Evolutionary conservation across 2,329 filamentous ascomycete species (phyloP).

Genomic region (Chaetomium sp.): DNA sequence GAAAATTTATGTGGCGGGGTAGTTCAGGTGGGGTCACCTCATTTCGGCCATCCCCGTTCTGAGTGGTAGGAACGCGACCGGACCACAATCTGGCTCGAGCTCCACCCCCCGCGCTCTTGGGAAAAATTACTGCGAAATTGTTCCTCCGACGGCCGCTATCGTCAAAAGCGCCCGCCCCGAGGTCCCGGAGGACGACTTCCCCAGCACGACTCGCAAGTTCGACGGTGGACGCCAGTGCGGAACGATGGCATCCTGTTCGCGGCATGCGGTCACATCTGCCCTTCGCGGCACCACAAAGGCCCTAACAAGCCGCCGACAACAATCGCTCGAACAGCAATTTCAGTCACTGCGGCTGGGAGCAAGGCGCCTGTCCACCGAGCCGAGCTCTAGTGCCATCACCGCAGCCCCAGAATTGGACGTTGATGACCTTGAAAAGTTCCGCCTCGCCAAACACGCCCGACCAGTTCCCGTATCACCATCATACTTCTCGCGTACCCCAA

Average conservation of each 20-base stretch:
- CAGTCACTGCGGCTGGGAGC: constrained; percentile 15
- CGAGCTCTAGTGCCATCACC: constrained; percentile 6
- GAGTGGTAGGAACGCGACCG: background rate
- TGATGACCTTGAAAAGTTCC: constrained; percentile 25
- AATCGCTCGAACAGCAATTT: constrained; percentile 21
- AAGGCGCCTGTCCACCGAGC: constrained; percentile 18
- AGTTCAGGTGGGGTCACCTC: constrained; percentile 14
- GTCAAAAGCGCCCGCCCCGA: background rate
- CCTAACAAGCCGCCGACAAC: constrained; percentile 10
- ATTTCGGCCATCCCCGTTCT: constrained; percentile 2
- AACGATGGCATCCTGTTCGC: constrained; percentile 24
- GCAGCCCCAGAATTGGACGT: constrained; percentile 18
- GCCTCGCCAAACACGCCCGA: constrained; percentile 51
- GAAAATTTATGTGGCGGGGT: constrained; percentile 25
- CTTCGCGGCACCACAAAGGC: constrained; percentile 17
- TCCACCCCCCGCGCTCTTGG: background rate
- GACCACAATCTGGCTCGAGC: constrained; percentile 15
- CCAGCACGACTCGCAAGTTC: constrained; percentile 16
- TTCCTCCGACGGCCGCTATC: constrained; percentile 12
- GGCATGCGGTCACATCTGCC: constrained; percentile 19
- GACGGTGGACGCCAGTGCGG: constrained; percentile 15
- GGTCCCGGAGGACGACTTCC: background rate
- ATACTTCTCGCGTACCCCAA: constrained; percentile 86
- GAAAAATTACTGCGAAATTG: constrained; percentile 20
- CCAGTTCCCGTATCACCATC: constrained; percentile 78